These are phyloP conservation scores for Meredithiella fracta DNA, from an alignment of 2,329 filamentous ascomycete species.

Conservation along the genomic window DNA sequence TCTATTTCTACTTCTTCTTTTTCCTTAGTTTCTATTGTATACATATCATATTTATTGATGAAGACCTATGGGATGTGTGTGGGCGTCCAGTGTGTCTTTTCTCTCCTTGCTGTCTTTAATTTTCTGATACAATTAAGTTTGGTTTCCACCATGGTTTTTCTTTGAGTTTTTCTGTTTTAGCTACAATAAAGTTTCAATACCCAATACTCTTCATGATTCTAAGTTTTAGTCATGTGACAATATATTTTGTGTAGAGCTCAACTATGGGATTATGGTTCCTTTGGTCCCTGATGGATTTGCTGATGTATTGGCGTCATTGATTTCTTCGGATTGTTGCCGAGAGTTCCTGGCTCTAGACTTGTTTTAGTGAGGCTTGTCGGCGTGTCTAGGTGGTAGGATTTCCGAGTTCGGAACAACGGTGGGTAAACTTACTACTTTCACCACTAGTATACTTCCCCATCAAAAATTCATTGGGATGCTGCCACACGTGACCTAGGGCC, in stretches of 20 bases:
- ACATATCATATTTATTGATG: constrained; percentile 12
- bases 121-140: constrained; percentile 13
- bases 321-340: not conserved
- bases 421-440: too few species aligned
- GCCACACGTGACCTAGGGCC: constrained; percentile 12
- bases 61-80: constrained; percentile 6
- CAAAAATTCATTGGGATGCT: not conserved
- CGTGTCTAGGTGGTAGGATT: too few species aligned
- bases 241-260: too few species aligned
- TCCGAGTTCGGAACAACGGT: too few species aligned
- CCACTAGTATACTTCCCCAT: not conserved
- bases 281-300: too few species aligned
- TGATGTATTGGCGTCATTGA: not conserved
- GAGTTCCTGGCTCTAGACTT: not conserved
- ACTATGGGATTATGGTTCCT: too few species aligned
- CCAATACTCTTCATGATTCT: constrained; percentile 15
- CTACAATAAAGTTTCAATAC: constrained; percentile 19
- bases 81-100: constrained; percentile 3
- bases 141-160: constrained; percentile 16
- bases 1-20: constrained; percentile 8
- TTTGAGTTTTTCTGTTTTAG: constrained; percentile 16
- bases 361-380: too few species aligned
- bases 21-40: constrained; percentile 11
- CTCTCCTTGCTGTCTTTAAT: constrained; percentile 1
- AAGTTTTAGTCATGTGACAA: not conserved